phyloP scores from a whole-genome alignment of 164 flowering plant genomes.

The Vitis vinifera region DNA sequence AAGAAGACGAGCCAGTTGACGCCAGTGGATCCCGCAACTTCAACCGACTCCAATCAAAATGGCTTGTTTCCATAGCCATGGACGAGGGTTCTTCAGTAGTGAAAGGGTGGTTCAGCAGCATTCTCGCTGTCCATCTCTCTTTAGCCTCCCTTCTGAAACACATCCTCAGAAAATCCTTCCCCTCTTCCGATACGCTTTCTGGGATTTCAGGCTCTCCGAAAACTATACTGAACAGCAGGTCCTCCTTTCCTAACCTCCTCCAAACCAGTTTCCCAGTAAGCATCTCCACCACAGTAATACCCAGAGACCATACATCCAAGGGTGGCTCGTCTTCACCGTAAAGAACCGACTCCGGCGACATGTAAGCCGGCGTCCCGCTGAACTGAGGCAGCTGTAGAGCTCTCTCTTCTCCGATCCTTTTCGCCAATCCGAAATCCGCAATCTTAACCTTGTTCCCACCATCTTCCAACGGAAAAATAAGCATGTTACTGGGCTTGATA shows the following conservation, averaged over 20 bases:
- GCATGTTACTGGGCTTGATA: constrained; percentile 20
- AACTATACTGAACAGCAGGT: constrained; percentile 36
- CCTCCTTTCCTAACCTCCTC: constrained; percentile 24
- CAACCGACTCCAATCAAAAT: too few relatives aligned
- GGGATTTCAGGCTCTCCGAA: constrained; percentile 49
- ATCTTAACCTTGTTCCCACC: constrained; percentile 9
- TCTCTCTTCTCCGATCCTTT: not conserved
- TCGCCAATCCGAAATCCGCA: constrained; percentile 27
- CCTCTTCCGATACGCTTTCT: constrained; percentile 32
- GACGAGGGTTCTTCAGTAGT: constrained; percentile 7
- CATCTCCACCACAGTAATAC: constrained; percentile 72
- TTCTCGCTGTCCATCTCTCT: constrained; percentile 65
- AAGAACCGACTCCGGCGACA: constrained; percentile 59
- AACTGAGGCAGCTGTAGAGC: not conserved
- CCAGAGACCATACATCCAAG: constrained; percentile 64
- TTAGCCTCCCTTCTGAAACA: constrained; percentile 50
- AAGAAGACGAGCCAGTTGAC: too few relatives aligned
- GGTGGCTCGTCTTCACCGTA: constrained; percentile 30
- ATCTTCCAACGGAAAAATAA: not conserved
- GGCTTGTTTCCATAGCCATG: too few relatives aligned
- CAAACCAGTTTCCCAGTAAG: constrained; percentile 45
- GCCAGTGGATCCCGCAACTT: too few relatives aligned
- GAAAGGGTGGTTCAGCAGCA: constrained; percentile 62
- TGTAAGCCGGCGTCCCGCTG: constrained; percentile 55
- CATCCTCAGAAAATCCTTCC: constrained; percentile 51